Evolutionary conservation across 176 grass and related monocot genomes (phyloP), one percentile per base, ranked within the genome.

Genomic region (Cenchrus americanus): DNA sequence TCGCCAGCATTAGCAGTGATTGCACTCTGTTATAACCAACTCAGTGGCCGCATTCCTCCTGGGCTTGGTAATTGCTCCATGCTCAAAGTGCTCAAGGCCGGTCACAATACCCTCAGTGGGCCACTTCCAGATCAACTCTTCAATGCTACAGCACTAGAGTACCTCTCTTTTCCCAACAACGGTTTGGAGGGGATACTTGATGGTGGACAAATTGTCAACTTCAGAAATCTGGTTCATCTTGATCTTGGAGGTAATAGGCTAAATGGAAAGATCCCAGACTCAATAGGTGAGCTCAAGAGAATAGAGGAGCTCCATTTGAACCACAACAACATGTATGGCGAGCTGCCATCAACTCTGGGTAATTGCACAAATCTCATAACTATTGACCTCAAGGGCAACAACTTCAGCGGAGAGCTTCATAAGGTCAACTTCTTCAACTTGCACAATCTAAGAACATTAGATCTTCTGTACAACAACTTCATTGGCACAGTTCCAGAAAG

Each of bases 341-440:
- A 87, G 24, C 80, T 90, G 3, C 88, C 84, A 44, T 78, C 83
- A 66, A 3, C 84, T 11, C 57, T 90, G 2, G 60, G 84, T 21
- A 79, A 80, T 12, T 90, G 88, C 75, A 79, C 84, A 18, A 60
- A 21, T 57, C 49, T 90, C 26, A 59, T 27, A 24, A 46, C 17
- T 0, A 64, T 90, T 11, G 62, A 75, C 47, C 66, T 90, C 66
- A 83, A 64, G 32, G 5, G 10, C 10, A 90, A 90, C 30, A n/a
- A 27, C 13, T 83, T 90, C 52, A 62, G 65, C 0, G 84, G 84
- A 23, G 30, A 83, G 0, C 88, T 90, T 27, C 32, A 19, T 2
- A 78, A 79, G 40, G 55, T 90, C n/a, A 62, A 90, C 43, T 87
- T 90, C 68, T 87, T 68, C 65, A 78, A 19, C 21, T 43, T 90